Percentiles rank a stretch among this genome's conserved stretches.
Evolutionary conservation across 2,329 filamentous ascomycete genomes (phyloP).

Genomic region (Zymoseptoria tritici): DNA sequence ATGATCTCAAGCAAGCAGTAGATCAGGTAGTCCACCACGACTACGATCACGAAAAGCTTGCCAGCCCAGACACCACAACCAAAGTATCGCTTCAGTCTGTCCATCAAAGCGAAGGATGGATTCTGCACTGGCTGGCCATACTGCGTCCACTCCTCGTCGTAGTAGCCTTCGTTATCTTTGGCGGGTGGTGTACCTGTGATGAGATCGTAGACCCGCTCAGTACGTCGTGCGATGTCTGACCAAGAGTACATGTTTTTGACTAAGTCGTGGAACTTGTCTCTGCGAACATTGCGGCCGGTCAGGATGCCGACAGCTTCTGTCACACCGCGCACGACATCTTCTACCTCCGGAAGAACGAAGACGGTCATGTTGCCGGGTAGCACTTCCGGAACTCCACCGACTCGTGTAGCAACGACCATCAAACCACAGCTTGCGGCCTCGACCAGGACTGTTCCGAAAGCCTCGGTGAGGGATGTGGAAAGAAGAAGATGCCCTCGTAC

Average conservation of each 20-base stretch:
- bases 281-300: constrained; percentile 59
- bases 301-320: constrained; percentile 81
- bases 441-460: constrained; percentile 95
- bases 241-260: constrained; percentile 99
- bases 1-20: constrained; percentile 82
- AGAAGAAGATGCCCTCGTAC: constrained; percentile 93
- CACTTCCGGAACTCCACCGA: constrained; percentile 94
- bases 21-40: constrained; percentile 86
- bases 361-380: constrained; percentile 94
- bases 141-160: constrained; percentile 61
- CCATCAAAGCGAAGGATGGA: constrained; percentile 86
- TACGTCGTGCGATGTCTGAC: constrained; percentile 89
- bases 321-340: constrained; percentile 85
- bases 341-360: constrained; percentile 93
- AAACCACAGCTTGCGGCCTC: constrained; percentile 93
- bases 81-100: constrained; percentile 91
- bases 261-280: constrained; percentile 91
- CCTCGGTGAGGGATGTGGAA: constrained; percentile 89
- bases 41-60: constrained; percentile 92
- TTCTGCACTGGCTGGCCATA: constrained; percentile 43
- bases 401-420: constrained; percentile 93
- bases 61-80: constrained; percentile 98
- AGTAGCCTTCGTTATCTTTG: constrained; percentile 67
- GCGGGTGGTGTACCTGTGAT: constrained; percentile 72
- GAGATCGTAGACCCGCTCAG: constrained; percentile 90